Conservation (phyloP, 495 filamentous ascomycete genomes). For the Ascodesmis nigricans region DNA sequence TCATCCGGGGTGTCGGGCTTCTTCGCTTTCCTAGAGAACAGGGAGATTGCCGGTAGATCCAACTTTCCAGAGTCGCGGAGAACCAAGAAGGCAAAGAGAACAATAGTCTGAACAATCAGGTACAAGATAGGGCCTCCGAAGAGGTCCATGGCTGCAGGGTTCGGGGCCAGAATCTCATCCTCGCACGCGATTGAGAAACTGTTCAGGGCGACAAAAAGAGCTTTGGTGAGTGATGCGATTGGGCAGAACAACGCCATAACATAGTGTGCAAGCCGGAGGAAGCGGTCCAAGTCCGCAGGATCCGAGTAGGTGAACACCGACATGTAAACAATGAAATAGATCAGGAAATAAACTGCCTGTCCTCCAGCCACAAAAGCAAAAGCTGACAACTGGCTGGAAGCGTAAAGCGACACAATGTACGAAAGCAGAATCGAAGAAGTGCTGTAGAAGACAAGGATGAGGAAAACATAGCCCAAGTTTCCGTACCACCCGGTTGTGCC, state of each 20-base stretch:
- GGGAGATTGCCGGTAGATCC: constrained; percentile 27
- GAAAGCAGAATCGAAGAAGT: constrained; percentile 44
- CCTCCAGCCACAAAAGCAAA: constrained; percentile 54
- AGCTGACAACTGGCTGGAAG: constrained; percentile 44
- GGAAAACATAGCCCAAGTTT: constrained; percentile 49
- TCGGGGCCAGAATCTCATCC: constrained; percentile 34
- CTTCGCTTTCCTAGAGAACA: no score
- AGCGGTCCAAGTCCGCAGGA: constrained; percentile 33
- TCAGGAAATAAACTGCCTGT: constrained; percentile 49
- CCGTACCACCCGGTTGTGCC: constrained; percentile 43
- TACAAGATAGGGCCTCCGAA: constrained; percentile 67
- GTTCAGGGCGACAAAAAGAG: constrained; percentile 54
- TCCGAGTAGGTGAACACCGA: constrained; percentile 44
- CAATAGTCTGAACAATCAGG: constrained; percentile 41
- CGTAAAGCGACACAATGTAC: constrained; percentile 52
- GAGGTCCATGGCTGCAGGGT: constrained; percentile 46
- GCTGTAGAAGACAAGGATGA: constrained; percentile 55
- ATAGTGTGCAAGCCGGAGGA: constrained; percentile 42
- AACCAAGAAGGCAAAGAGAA: constrained; percentile 44
- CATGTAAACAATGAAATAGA: constrained; percentile 58
- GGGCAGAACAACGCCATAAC: constrained; percentile 45
- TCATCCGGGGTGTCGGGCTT: constrained; percentile 22
- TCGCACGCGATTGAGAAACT: constrained; percentile 52
- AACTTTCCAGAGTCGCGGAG: constrained; percentile 45
- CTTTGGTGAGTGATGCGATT: constrained; percentile 40